These are phyloP conservation scores for Phytophthora colocasiae DNA, from an alignment of 352 stramenopile species.

Conservation along the genomic window DNA sequence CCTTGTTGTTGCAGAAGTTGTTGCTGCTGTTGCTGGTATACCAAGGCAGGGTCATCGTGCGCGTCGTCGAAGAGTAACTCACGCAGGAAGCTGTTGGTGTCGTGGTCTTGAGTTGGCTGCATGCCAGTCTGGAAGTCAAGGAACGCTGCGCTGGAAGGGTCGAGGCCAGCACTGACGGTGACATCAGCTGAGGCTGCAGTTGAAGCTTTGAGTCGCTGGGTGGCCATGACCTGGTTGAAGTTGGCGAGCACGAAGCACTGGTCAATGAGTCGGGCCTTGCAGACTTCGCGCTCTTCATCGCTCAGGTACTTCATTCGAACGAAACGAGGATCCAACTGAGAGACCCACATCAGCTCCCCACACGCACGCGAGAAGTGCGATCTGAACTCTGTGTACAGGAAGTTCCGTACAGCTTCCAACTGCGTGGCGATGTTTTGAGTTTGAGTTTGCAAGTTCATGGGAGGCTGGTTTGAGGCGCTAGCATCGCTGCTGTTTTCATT, in stretches of 20 bases:
- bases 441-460: constrained; percentile 20
- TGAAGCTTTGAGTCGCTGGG: constrained; percentile 36
- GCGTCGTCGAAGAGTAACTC: constrained; percentile 58
- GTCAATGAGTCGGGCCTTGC: constrained; percentile 48
- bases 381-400: constrained; percentile 45
- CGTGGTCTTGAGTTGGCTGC: constrained; percentile 48
- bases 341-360: constrained; percentile 57
- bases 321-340: constrained; percentile 56
- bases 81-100: constrained; percentile 55
- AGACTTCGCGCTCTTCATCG: constrained; percentile 50
- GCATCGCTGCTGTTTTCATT: constrained; percentile 1
- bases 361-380: constrained; percentile 47
- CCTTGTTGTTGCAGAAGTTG: constrained; percentile 37
- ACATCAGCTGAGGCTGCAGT: constrained; percentile 8
- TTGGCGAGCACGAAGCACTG: constrained; percentile 49
- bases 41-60: constrained; percentile 42
- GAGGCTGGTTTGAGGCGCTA: constrained; percentile 5
- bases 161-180: constrained; percentile 15
- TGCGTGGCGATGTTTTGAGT: constrained; percentile 40
- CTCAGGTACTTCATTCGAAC: constrained; percentile 59
- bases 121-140: constrained; percentile 45
- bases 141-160: constrained; percentile 38
- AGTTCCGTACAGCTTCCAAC: constrained; percentile 44
- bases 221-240: constrained; percentile 46
- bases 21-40: constrained; percentile 45